Evolutionary conservation across 148 eudicot species (phyloP), one percentile per base, ranked within the genome.

Genomic region (Camellia sinensis): DNA sequence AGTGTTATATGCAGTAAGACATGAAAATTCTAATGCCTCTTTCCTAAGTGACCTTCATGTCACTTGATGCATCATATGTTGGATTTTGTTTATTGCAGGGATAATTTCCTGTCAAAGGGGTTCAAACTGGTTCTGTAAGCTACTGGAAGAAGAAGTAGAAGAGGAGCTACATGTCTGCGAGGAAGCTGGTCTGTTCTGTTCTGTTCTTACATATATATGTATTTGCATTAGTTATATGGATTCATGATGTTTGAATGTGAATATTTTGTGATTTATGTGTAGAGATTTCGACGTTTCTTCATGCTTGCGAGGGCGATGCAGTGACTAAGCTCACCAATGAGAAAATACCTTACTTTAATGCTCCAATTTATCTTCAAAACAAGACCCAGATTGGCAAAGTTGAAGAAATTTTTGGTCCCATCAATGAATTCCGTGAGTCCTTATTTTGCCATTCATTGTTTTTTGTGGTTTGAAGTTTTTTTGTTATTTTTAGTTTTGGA

Each of bases 371-470:
- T 86, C 90, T 94, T 75, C 90, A 94, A 83, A 94, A 94, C 85
- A 94, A 83, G 87, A 92, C 97, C 48, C 88, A 89, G 72, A 94
- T 94, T 77, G 98, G 98, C 56, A 94, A 90, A 86, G 98, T 92
- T 19, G 98, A 92, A 72, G 97, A 94, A 72, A 94, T 94, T 13
- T 92, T 94, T 61, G 98, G 98, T 8, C 97, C 98, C 21, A 91
- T 94, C 70, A 92, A 92, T 79, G 92, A 91, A 89, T n/a, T 90
- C 97, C 75, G 97, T 94, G 56, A 90, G 93, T 80, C 48, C n/a
- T 46, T 46, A 67, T 3, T 11, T 41, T 59, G 57, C 17, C 50
- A 40, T 41, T 3, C 0, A 22, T 2, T 73, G 2, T 56, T 37
- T 53, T 1, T 54, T 3, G 17, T 0, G 48, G 14, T 71, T 3